Evolutionary conservation across 2,329 filamentous ascomycete species (phyloP).

Genomic region (Neofusicoccum ribis): DNA sequence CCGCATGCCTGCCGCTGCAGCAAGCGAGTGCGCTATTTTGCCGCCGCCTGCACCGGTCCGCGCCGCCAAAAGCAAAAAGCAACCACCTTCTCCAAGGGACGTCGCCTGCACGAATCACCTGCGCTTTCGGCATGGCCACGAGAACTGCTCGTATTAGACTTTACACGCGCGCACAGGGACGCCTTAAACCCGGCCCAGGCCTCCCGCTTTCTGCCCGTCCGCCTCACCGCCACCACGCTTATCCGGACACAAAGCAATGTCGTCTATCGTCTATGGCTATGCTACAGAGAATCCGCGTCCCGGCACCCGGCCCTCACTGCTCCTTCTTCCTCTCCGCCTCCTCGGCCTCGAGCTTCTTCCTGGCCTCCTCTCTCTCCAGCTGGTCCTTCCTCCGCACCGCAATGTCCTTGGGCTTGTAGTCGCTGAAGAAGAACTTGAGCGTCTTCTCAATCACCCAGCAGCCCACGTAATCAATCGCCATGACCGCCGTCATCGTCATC

Average conservation of each 20-base stretch:
- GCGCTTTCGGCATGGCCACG: too few species aligned
- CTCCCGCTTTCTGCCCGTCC: too few species aligned
- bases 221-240: too few species aligned
- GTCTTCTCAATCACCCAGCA: constrained; percentile 87
- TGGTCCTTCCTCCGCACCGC: constrained; percentile 84
- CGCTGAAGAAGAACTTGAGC: constrained; percentile 83
- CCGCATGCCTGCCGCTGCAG: too few species aligned
- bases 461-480: constrained; percentile 82
- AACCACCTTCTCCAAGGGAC: background rate
- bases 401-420: constrained; percentile 92
- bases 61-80: background rate
- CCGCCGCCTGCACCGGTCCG: background rate
- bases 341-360: constrained; percentile 61
- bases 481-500: constrained; percentile 75
- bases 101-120: background rate
- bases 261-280: constrained; percentile 8
- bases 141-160: too few species aligned
- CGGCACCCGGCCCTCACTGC: background rate
- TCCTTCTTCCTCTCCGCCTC: constrained; percentile 38
- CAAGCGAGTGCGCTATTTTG: background rate
- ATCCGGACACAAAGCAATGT: too few species aligned
- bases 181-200: too few species aligned
- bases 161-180: too few species aligned
- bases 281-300: background rate
- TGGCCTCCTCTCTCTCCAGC: constrained; percentile 69